Percentiles rank a stretch among this genome's conserved stretches.
phyloP scores from a whole-genome alignment of 192 early-diverging fungal genomes.

The Phlyctochytrium arcticum region DNA sequence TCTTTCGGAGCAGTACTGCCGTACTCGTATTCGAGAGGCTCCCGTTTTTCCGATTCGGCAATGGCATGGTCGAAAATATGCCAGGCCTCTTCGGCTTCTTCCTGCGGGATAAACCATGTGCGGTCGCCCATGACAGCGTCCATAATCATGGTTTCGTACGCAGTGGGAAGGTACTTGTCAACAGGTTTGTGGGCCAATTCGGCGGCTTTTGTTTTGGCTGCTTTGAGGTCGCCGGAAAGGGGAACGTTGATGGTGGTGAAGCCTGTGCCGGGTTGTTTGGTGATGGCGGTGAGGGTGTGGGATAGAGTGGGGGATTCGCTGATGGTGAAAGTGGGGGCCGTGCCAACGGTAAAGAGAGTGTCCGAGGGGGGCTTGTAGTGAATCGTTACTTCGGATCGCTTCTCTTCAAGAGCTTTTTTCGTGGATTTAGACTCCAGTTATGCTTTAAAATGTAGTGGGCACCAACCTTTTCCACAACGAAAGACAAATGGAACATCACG shows the following conservation, averaged over 20 bases:
- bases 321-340: conserved; percentile 70
- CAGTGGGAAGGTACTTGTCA: conserved; percentile 75
- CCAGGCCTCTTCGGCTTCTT: conserved; percentile 87
- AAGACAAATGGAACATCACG: conserved; percentile 62
- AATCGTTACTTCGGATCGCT: conserved; percentile 78
- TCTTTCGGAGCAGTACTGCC: conserved; percentile 70
- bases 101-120: conserved; percentile 83
- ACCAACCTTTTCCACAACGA: conserved; percentile 73
- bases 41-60: conserved; percentile 35
- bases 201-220: conserved; percentile 58
- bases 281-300: conserved; percentile 79
- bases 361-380: conserved; percentile 79
- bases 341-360: conserved; percentile 65
- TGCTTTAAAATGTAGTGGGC: no score
- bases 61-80: conserved; percentile 80
- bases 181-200: neutral
- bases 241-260: conserved; percentile 75
- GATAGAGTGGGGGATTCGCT: conserved; percentile 80
- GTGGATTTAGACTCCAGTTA: no score
- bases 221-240: conserved; percentile 72
- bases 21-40: conserved; percentile 62
- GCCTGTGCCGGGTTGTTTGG: conserved; percentile 78
- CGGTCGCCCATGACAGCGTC: conserved; percentile 81
- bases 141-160: conserved; percentile 79
- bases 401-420: conserved; percentile 65